These are phyloP conservation scores for Lachancea cidri DNA, from an alignment of 805 yeast species.

Conservation along the genomic window DNA sequence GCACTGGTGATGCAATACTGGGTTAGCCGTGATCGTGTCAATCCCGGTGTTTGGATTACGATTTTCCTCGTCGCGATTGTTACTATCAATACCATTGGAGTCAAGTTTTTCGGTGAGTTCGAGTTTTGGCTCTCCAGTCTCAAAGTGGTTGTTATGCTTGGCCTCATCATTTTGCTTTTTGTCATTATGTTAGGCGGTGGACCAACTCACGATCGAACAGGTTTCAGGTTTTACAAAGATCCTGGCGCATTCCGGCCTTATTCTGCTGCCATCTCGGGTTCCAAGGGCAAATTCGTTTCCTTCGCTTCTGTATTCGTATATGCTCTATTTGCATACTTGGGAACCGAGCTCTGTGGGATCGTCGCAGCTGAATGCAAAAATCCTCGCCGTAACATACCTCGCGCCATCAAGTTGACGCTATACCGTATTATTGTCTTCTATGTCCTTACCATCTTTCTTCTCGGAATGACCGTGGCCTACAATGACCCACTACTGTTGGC, in stretches of 20 bases:
- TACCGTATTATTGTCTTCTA: conserved; percentile 65
- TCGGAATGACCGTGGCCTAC: conserved; percentile 66
- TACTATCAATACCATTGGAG: conserved; percentile 34
- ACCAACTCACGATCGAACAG: conserved; percentile 66
- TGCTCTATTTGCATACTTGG: conserved; percentile 66
- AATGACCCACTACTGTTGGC: conserved; percentile 47
- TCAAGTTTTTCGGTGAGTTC: conserved; percentile 44
- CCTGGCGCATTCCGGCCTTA: conserved; percentile 59
- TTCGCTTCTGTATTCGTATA: conserved; percentile 58
- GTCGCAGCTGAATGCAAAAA: conserved; percentile 69
- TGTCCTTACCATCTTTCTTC: conserved; percentile 51
- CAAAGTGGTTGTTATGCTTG: conserved; percentile 61
- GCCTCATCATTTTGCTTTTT: conserved; percentile 58
- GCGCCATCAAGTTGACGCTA: conserved; percentile 64
- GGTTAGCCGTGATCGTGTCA: conserved; percentile 37
- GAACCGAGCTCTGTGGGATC: conserved; percentile 65
- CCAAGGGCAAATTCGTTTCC: conserved; percentile 53
- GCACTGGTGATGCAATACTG: conserved; percentile 44
- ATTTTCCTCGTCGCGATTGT: conserved; percentile 37
- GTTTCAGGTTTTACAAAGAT: conserved; percentile 63
- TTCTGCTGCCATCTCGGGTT: conserved; percentile 40
- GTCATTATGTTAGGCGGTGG: conserved; percentile 74
- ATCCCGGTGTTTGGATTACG: conserved; percentile 43
- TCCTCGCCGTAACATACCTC: conserved; percentile 66
- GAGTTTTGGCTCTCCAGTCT: conserved; percentile 48